Evolutionary conservation across 352 stramenopile genomes (phyloP), one percentile per base, ranked within the genome.

Genomic region (Pythium graminicola): DNA sequence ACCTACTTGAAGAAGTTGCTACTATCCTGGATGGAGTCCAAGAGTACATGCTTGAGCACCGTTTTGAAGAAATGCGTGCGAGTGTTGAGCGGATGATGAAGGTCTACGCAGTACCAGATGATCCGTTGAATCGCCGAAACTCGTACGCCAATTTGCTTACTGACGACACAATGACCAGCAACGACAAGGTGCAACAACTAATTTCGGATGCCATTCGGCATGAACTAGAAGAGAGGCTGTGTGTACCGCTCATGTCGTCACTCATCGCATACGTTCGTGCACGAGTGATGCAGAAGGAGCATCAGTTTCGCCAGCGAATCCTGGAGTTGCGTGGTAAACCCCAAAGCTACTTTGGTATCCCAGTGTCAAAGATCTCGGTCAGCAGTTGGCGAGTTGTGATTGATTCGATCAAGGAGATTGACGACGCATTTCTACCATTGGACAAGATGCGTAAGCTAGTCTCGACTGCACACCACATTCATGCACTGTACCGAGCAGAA

Each of bases 371-470:
- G 55, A 85, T 87, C 26, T 91, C 80, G 32, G 28, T 88, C 42
- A 91, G 72, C 54, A 86, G 73, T 49, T 93, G 82, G 82, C 69
- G 71, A 0, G 70, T 66, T 0, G 80, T 89, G n/a, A 76, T 91
- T 19, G 72, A 87, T 20, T 54, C 70, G 8, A 74, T 93, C 45
- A 86, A 87, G 50, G 81, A 93, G 46, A 79, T 91, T n/a, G 82
- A 93, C 31, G 70, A 80, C 36, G 80, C 80, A 33, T 89, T 88
- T 32, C 53, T 93, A 28, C 82, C 82, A 13, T 62, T 85, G 6
- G 82, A 93, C 61, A 93, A 91, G 51, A 85, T 91, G 78, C 76
- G 77, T 4, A 91, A 89, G 46, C 63, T 93, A 31, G 78, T 91
- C 4, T 64, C 69, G 13, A 74, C 76, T 7, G 80, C 80, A 8